Evolutionary conservation across 768 basidiomycete genomes (phyloP).

Genomic region (Tubosaeta sp.): DNA sequence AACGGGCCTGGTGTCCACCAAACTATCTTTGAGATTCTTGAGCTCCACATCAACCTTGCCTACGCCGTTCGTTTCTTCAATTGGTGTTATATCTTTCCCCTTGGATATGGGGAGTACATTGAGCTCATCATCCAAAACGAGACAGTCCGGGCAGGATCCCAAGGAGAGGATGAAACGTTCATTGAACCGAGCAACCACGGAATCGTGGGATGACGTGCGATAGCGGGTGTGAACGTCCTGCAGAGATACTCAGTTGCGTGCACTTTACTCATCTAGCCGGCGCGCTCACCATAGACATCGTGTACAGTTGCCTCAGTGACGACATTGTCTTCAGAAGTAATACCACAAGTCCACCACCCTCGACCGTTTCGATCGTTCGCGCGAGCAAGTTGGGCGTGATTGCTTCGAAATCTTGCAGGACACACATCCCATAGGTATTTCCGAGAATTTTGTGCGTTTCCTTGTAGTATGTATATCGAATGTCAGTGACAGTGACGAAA

Average conservation of each 20-base stretch:
- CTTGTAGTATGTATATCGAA: conserved; percentile 98
- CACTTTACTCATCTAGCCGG: background rate
- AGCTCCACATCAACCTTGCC: conserved; percentile 61
- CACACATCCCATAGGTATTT: conserved; percentile 95
- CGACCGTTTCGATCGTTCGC: conserved; percentile 95
- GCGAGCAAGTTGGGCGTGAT: conserved; percentile 97
- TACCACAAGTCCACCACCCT: conserved; percentile 89
- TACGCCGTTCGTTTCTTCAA: conserved; percentile 49
- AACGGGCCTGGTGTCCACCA: conserved; percentile 80
- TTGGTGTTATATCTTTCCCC: conserved; percentile 83
- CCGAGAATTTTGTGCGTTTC: conserved; percentile 96
- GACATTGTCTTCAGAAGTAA: conserved; percentile 93
- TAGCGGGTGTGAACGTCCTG: conserved; percentile 97
- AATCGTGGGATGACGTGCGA: conserved; percentile 84
- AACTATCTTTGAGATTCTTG: conserved; percentile 68
- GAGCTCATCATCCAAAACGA: conserved; percentile 95
- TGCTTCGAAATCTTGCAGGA: conserved; percentile 97
- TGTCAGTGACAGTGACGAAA: conserved; percentile 97
- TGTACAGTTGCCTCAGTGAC: conserved; percentile 86
- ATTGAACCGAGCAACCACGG: conserved; percentile 93
- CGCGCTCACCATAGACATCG: conserved; percentile 71
- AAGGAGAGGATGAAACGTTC: conserved; percentile 98
- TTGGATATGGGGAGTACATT: conserved; percentile 95
- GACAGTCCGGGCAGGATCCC: conserved; percentile 86
- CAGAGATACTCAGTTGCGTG: background rate